Base-by-base conservation (phyloP, 2,329 filamentous ascomycete species). In the Tympanopsis confertula region DNA sequence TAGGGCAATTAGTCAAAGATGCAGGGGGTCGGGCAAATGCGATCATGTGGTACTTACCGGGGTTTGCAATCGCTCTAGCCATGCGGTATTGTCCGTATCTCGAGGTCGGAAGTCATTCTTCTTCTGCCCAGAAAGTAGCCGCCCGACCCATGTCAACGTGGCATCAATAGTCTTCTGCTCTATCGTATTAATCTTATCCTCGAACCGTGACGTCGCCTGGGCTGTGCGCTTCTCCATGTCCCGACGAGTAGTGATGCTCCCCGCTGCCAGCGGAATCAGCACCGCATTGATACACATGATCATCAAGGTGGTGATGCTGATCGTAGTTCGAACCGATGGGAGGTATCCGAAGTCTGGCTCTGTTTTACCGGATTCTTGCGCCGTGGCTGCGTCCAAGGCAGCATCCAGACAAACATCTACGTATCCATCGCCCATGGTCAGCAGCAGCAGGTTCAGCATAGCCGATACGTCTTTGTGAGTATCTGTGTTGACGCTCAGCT, bases 31-130 rank as follows among this genome's bases (percentile, higher is more conserved):
- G n/a, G n/a, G n/a, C n/a, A n/a, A n/a, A n/a, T n/a, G n/a, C n/a
- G n/a, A n/a, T n/a, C n/a, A n/a, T n/a, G n/a, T n/a, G n/a, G n/a
- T 10, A 33, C 30, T 33, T 33, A 33, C 30, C 30, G 30, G 30
- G 10, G 30, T 33, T 7, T 33, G 30, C 15, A 33, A 17, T 15
- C 7, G 10, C 15, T 33, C 30, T 15, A 33, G 7, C 30, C 30
- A 33, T 7, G 30, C 56, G 40, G 62, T 62, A 35, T 82, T 51
- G 39, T 74, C 69, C 30, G 76, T 78, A 47, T 84, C 79, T 43
- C 72, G 73, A 2, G 81, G 81, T 12, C 77, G 65, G 56, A 82
- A 86, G 49, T 86, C 81, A 13, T 71, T 72, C 50, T 82, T 83
- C 56, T 75, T 78, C 49, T 86, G 81, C n/a, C 65, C 64, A 4